These are phyloP conservation scores for Russula ochroleuca DNA, from an alignment of 768 basidiomycete genomes.

Conservation along the genomic window DNA sequence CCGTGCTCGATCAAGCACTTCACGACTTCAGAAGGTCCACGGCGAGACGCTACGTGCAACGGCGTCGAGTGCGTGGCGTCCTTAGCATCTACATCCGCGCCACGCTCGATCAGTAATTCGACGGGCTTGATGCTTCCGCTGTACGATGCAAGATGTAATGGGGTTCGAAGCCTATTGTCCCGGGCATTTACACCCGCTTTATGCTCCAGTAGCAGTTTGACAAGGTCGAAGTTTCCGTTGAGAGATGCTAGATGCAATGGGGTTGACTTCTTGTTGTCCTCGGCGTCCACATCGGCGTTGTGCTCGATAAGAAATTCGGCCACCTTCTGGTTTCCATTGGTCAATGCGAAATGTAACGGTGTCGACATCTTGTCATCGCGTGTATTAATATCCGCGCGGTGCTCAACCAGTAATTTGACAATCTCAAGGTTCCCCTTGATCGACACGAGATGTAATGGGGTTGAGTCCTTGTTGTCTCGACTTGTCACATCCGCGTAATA, in stretches of 20 bases:
- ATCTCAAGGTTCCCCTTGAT: neutral
- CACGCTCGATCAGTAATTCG: neutral
- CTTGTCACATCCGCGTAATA: neutral
- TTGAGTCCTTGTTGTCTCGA: neutral
- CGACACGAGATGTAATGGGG: neutral
- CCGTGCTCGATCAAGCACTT: neutral
- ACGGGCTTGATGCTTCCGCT: neutral
- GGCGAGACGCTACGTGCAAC: constrained; percentile 5
- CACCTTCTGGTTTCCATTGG: neutral
- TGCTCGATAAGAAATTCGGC: neutral
- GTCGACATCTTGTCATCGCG: neutral
- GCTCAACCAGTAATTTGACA: neutral
- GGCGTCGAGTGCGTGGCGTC: neutral
- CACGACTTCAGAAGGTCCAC: neutral
- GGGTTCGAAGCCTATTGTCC: neutral
- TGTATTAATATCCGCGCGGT: neutral
- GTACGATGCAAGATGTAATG: neutral
- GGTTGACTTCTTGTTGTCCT: neutral
- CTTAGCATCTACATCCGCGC: neutral
- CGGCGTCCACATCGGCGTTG: neutral
- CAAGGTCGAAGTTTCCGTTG: neutral
- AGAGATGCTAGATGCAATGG: neutral
- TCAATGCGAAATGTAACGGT: neutral
- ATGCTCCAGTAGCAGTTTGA: neutral
- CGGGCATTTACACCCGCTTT: neutral